phyloP scores from a whole-genome alignment of 2,329 filamentous ascomycete species.

The Ascochyta clinopodiicola region DNA sequence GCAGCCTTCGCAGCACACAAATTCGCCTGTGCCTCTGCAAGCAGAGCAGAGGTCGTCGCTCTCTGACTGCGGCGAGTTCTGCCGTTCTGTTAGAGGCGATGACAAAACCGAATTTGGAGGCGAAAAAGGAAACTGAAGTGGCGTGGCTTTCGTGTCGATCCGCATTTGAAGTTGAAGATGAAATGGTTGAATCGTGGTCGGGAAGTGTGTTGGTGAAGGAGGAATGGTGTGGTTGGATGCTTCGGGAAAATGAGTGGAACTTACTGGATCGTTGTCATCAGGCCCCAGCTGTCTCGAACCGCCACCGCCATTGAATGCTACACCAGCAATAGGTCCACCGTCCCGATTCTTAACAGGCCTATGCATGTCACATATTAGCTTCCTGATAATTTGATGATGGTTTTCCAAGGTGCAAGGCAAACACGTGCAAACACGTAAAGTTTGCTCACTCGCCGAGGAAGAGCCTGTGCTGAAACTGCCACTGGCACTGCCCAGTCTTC shows the following conservation, averaged over 20 bases:
- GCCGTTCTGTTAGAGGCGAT: slow-evolving; percentile 50
- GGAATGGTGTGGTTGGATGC: slow-evolving; percentile 51
- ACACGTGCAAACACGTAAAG: slow-evolving; percentile 43
- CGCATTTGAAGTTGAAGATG: slow-evolving; percentile 43
- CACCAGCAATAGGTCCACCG: slow-evolving; percentile 68
- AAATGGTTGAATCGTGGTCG: slow-evolving; percentile 35
- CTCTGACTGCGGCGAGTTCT: slow-evolving; percentile 55
- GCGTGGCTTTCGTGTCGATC: slow-evolving; percentile 35
- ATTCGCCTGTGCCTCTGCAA: slow-evolving; percentile 81
- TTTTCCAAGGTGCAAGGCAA: slow-evolving; percentile 27
- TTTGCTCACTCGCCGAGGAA: slow-evolving; percentile 39
- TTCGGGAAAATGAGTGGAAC: slow-evolving; percentile 52
- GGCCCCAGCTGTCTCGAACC: slow-evolving; percentile 67
- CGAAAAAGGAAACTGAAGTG: slow-evolving; percentile 44
- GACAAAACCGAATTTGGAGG: slow-evolving; percentile 44
- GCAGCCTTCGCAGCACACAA: slow-evolving; percentile 95
- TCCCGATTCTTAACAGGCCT: slow-evolving; percentile 80
- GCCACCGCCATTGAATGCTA: slow-evolving; percentile 63
- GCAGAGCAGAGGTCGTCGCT: slow-evolving; percentile 91
- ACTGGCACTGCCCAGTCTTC: slow-evolving; percentile 29
- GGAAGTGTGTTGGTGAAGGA: slow-evolving; percentile 46
- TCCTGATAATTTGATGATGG: slow-evolving; percentile 32
- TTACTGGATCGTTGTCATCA: slow-evolving; percentile 64
- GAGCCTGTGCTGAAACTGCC: slow-evolving; percentile 36
- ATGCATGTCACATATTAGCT: slow-evolving; percentile 42